Evolutionary conservation across 2,329 filamentous ascomycete genomes (phyloP).

Genomic region (Moelleriella libera): DNA sequence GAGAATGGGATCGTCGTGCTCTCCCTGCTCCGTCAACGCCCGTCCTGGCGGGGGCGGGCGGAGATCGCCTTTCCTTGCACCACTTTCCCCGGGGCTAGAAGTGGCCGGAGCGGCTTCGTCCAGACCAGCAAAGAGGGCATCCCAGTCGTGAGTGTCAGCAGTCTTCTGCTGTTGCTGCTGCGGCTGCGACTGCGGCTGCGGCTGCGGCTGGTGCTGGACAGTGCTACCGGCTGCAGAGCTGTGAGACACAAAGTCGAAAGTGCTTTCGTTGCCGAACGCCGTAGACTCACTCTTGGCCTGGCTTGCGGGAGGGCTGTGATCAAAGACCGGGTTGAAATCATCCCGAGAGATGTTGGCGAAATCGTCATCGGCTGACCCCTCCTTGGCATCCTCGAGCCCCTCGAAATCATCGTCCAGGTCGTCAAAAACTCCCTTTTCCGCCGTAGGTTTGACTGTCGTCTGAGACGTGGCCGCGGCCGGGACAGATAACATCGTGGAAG

Average conservation of each 20-base stretch:
- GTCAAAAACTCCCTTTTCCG: constrained; percentile 45
- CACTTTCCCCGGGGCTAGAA: not conserved
- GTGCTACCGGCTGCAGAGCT: constrained; percentile 14
- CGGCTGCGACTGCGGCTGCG: constrained; percentile 18
- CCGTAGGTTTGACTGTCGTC: constrained; percentile 13
- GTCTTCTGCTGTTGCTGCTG: constrained; percentile 15
- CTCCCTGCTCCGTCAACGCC: constrained; percentile 57
- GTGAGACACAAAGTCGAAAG: constrained; percentile 42
- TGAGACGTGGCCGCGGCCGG: not conserved
- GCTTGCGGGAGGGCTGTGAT: constrained; percentile 48
- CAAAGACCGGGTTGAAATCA: constrained; percentile 73
- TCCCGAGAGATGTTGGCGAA: constrained; percentile 63
- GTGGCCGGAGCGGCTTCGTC: constrained; percentile 34
- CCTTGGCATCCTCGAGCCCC: constrained; percentile 71
- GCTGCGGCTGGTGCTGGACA: not conserved
- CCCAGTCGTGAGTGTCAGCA: constrained; percentile 67
- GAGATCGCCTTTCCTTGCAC: constrained; percentile 7
- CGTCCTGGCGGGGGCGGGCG: constrained; percentile 33
- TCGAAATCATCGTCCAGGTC: constrained; percentile 72
- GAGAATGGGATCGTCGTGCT: constrained; percentile 82
- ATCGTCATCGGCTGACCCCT: constrained; percentile 65
- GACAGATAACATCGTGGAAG: constrained; percentile 13
- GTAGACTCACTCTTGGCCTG: constrained; percentile 39
- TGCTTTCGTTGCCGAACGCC: constrained; percentile 38
- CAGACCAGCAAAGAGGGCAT: constrained; percentile 77